These are phyloP conservation scores for Auriscalpium microsporum DNA, from an alignment of 768 basidiomycete species.

Conservation along the genomic window DNA sequence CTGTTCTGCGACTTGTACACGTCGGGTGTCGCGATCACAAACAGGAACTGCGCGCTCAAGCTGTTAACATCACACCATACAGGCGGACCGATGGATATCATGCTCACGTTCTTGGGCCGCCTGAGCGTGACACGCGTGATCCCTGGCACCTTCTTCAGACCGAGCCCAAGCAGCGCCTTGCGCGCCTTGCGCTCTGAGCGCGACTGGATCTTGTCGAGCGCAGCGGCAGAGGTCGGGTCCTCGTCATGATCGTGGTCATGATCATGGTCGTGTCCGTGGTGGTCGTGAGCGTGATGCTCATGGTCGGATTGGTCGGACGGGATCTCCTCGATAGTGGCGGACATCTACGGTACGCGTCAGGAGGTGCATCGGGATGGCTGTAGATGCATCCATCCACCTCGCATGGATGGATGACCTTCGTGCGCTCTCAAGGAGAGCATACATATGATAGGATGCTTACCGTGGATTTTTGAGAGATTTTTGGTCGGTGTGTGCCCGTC, in stretches of 20 bases:
- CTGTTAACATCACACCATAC: background rate
- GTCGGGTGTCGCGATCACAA: constrained; percentile 89
- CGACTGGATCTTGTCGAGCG: constrained; percentile 89
- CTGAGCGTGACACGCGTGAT: constrained; percentile 94
- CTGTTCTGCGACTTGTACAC: constrained; percentile 97
- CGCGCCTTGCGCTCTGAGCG: constrained; percentile 92
- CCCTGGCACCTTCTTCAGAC: constrained; percentile 84
- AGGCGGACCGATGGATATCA: background rate
- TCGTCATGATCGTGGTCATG: constrained; percentile 57
- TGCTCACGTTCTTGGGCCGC: constrained; percentile 84
- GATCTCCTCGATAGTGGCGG: constrained; percentile 79
- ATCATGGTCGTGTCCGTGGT: constrained; percentile 40
- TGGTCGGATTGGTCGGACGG: constrained; percentile 73
- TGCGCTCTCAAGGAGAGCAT: background rate
- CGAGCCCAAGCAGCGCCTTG: constrained; percentile 85
- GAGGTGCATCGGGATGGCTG: constrained; percentile 13
- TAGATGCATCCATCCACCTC: constrained; percentile 27
- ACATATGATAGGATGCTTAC: background rate
- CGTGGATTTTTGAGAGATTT: background rate
- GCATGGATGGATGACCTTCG: constrained; percentile 16
- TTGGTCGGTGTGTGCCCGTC: constrained; percentile 1
- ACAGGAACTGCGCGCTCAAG: constrained; percentile 51
- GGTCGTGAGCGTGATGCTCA: constrained; percentile 23
- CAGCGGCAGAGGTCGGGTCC: constrained; percentile 76
- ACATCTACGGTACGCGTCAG: constrained; percentile 47